Evolutionary conservation across 129 eudicot species (phyloP).

Genomic region (Dittrichia graveolens): DNA sequence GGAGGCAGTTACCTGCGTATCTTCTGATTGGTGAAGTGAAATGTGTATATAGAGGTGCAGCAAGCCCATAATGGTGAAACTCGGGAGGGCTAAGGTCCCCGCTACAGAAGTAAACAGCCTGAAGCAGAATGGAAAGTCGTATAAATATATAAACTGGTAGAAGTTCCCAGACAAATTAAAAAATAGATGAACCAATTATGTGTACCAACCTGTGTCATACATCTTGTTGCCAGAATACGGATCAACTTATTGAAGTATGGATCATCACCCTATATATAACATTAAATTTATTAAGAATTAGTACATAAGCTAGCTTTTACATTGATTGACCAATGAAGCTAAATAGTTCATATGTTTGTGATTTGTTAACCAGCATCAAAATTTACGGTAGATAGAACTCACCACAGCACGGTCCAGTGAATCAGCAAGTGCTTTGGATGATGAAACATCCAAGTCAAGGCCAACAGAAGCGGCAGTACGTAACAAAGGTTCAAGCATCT

Average conservation of each 20-base stretch:
- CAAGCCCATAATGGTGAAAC: constrained; percentile 92
- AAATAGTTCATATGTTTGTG: background rate
- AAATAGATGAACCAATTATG: background rate
- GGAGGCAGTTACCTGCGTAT: constrained; percentile 72
- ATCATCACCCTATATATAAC: constrained; percentile 76
- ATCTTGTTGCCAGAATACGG: constrained; percentile 93
- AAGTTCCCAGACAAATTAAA: background rate
- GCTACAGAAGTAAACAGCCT: constrained; percentile 99
- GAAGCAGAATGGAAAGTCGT: constrained; percentile 22
- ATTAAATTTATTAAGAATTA: background rate
- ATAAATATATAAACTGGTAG: constrained; percentile 6
- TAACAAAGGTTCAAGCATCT: constrained; percentile 94
- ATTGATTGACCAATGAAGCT: constrained; percentile 3
- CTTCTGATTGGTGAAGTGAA: constrained; percentile 98
- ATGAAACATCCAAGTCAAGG: constrained; percentile 74
- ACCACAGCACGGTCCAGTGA: constrained; percentile 98
- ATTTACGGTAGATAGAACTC: constrained; percentile 20
- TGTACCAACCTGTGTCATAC: constrained; percentile 89
- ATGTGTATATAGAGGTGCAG: constrained; percentile 86
- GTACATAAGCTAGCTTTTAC: background rate
- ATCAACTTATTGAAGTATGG: constrained; percentile 93
- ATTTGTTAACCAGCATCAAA: background rate
- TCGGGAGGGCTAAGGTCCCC: constrained; percentile 97
- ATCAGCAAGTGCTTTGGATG: constrained; percentile 96
- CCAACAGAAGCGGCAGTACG: constrained; percentile 97